Conservation (phyloP, 352 stramenopile species). For the Phytopythium kandeliae region DNA sequence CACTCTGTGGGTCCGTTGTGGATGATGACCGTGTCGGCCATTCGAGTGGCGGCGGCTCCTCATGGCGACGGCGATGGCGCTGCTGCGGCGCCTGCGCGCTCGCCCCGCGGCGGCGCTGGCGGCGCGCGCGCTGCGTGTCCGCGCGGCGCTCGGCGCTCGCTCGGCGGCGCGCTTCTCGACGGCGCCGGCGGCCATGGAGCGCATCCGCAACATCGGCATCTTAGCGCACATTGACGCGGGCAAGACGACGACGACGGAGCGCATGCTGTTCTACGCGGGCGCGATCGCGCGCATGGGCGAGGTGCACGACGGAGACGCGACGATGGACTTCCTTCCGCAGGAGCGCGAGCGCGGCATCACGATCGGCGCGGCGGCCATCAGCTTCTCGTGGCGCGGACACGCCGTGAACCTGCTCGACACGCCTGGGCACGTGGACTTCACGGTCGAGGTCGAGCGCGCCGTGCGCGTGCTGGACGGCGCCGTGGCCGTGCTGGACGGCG, state of each 20-base stretch:
- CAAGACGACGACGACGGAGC: conserved; percentile 98
- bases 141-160: background rate
- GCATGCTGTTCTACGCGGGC: conserved; percentile 97
- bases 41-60: conserved; percentile 1
- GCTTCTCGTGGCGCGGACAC: conserved; percentile 92
- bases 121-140: too few relatives aligned
- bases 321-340: conserved; percentile 84
- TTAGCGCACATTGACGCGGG: conserved; percentile 98
- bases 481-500: conserved; percentile 96
- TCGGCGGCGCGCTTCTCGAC: background rate
- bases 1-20: too few relatives aligned
- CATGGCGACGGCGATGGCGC: background rate
- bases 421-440: conserved; percentile 98
- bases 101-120: background rate
- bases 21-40: background rate
- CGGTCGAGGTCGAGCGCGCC: conserved; percentile 96
- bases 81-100: background rate
- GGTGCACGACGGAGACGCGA: conserved; percentile 72
- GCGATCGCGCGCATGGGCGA: conserved; percentile 63
- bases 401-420: conserved; percentile 98
- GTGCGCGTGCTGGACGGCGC: conserved; percentile 97
- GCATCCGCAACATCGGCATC: conserved; percentile 97
- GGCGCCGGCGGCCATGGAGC: background rate
- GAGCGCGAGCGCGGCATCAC: conserved; percentile 98
- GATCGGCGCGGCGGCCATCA: conserved; percentile 96